Conservation (phyloP, 2,329 filamentous ascomycete species). For the Fusarium robinianum region DNA sequence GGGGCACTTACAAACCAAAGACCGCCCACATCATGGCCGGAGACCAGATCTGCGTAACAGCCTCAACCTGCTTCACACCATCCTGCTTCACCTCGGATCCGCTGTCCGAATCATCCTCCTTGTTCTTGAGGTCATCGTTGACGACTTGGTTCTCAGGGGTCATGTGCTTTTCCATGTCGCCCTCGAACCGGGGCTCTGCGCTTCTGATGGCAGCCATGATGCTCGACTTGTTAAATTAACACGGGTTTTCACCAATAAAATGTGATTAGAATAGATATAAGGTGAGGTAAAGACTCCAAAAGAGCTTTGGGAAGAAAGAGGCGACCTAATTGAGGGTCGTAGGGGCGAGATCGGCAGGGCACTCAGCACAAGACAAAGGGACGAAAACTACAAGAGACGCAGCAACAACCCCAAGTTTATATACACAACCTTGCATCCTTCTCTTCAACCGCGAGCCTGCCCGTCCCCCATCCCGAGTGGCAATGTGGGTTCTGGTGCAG, state of each 20-base stretch:
- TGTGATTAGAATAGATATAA: background rate
- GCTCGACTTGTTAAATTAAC: too few relatives aligned
- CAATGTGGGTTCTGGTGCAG: too few relatives aligned
- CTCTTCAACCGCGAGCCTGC: too few relatives aligned
- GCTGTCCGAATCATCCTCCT: slow-evolving; percentile 24
- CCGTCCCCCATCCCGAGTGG: too few relatives aligned
- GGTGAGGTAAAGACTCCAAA: background rate
- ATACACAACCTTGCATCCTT: too few relatives aligned
- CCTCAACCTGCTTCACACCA: slow-evolving; percentile 47
- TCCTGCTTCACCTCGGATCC: slow-evolving; percentile 41
- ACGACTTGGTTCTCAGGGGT: slow-evolving; percentile 10
- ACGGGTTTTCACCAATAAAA: too few relatives aligned
- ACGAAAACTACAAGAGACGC: too few relatives aligned
- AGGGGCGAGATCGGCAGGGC: too few relatives aligned
- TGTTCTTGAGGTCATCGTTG: slow-evolving; percentile 14
- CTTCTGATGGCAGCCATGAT: background rate
- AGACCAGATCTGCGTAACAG: slow-evolving; percentile 47
- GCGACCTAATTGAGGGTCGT: too few relatives aligned
- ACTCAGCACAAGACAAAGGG: too few relatives aligned
- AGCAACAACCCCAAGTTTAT: too few relatives aligned
- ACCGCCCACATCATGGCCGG: slow-evolving; percentile 44
- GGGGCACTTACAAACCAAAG: slow-evolving; percentile 45
- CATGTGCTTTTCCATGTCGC: slow-evolving; percentile 27
- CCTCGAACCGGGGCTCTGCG: slow-evolving; percentile 3
- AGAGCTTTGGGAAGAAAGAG: too few relatives aligned